Percentiles rank a stretch among this genome's conserved stretches.
phyloP scores from a whole-genome alignment of 1,139 yeast genomes.

The Insectozyma bohioensis region DNA sequence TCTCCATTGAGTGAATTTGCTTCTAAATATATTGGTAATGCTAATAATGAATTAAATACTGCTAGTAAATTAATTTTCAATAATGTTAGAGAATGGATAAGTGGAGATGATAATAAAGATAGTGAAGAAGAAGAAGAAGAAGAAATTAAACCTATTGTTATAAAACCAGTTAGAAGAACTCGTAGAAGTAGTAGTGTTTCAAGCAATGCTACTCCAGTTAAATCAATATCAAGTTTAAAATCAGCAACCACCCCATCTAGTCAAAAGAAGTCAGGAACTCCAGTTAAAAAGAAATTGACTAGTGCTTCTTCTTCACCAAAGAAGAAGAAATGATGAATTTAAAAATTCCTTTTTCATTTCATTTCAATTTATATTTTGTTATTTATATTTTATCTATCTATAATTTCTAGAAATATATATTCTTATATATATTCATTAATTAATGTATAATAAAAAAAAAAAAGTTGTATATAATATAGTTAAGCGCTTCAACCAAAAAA shows the following conservation, averaged over 20 bases:
- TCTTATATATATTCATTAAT: no score
- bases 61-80: conserved; percentile 49
- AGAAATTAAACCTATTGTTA: conserved; percentile 15
- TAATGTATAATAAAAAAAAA: no score
- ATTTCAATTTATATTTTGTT: no score
- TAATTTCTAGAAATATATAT: no score
- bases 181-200: conserved; percentile 10
- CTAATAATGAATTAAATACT: conserved; percentile 43
- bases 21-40: conserved; percentile 57
- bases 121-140: conserved; percentile 15
- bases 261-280: no score
- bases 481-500: no score
- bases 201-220: conserved; percentile 7
- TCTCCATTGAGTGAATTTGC: conserved; percentile 66
- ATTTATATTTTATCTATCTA: no score
- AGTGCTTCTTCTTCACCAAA: conserved; percentile 8
- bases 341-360: no score
- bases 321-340: conserved; percentile 1
- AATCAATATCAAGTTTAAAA: not conserved
- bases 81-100: conserved; percentile 70
- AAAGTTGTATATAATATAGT: no score
- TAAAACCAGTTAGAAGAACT: conserved; percentile 12
- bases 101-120: conserved; percentile 28
- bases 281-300: conserved; percentile 2
- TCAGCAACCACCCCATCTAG: no score